These are phyloP conservation scores for Stephanodiscus triporus DNA, from an alignment of 108 stramenopile species.

Conservation along the genomic window DNA sequence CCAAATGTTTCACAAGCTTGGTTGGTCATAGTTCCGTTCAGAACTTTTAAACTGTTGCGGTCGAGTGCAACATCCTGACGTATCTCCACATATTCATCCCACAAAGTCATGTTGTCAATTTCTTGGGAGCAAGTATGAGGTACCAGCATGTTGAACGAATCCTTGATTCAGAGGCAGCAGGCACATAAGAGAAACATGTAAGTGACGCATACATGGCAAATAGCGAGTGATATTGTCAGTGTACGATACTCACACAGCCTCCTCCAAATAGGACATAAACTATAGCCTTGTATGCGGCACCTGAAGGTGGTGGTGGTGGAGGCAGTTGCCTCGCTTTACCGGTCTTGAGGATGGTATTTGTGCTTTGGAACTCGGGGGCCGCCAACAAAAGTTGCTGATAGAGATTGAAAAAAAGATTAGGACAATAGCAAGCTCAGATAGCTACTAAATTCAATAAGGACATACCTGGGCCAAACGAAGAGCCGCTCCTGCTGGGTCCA, in stretches of 20 bases:
- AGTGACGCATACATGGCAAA: not conserved
- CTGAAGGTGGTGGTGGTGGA: slow-evolving; percentile 17
- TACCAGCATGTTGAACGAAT: slow-evolving; percentile 59
- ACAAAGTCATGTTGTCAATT: slow-evolving; percentile 32
- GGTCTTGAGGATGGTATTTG: slow-evolving; percentile 28
- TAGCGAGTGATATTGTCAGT: not conserved
- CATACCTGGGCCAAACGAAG: slow-evolving; percentile 39
- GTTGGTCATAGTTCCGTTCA: slow-evolving; percentile 35
- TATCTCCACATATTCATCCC: slow-evolving; percentile 37
- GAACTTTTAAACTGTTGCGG: slow-evolving; percentile 17
- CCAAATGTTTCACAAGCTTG: slow-evolving; percentile 70
- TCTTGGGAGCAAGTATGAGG: slow-evolving; percentile 41
- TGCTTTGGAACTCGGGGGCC: slow-evolving; percentile 62
- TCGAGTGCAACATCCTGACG: slow-evolving; percentile 44
- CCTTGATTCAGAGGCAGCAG: slow-evolving; percentile 8
- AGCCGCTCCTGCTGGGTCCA: slow-evolving; percentile 19
- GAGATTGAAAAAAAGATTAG: not conserved
- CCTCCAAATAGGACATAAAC: slow-evolving; percentile 58
- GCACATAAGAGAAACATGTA: not conserved
- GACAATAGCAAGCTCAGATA: not conserved
- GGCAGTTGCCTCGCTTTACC: slow-evolving; percentile 17
- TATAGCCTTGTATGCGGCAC: slow-evolving; percentile 58
- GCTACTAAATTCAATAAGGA: slow-evolving; percentile 7
- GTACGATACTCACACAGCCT: slow-evolving; percentile 36
- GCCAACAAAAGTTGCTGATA: slow-evolving; percentile 36